A percentile compares a stretch with the other conserved stretches of the same genome.
These are phyloP conservation scores for Cladosporium sphaerospermum DNA, from an alignment of 2,329 filamentous ascomycete species.

Conservation along the genomic window DNA sequence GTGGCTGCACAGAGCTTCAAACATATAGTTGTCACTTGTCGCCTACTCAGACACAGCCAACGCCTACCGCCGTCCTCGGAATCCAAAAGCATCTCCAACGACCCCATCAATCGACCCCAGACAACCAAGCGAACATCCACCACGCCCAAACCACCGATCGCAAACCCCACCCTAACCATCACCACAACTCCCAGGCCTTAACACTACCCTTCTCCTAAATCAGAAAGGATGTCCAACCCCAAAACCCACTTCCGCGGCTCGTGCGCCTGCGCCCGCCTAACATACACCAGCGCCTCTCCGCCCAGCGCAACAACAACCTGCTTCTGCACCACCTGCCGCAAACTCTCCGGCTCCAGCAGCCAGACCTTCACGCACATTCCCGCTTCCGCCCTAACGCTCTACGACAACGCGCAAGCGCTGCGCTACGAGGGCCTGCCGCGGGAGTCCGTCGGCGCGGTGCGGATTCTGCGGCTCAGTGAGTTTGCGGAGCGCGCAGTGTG, in stretches of 20 bases:
- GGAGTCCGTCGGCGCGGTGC: conserved; percentile 15
- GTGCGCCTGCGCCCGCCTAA: conserved; percentile 21
- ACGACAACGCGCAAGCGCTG: conserved; percentile 16
- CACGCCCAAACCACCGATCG: too few species aligned
- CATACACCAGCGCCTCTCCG: conserved; percentile 17
- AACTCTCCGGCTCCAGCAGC: conserved; percentile 19
- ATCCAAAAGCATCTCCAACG: too few species aligned
- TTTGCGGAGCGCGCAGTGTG: conserved; percentile 19
- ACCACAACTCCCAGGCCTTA: too few species aligned
- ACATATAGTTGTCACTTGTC: too few species aligned
- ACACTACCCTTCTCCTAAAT: too few species aligned
- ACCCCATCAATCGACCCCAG: too few species aligned
- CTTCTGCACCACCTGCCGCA: conserved; percentile 22
- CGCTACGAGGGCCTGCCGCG: conserved; percentile 19
- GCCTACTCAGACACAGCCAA: too few species aligned
- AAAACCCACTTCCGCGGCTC: conserved; percentile 17
- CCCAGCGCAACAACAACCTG: conserved; percentile 14
- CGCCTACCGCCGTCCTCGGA: too few species aligned
- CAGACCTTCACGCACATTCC: conserved; percentile 18
- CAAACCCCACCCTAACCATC: too few species aligned
- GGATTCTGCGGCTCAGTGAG: conserved; percentile 14
- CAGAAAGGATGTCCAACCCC: neutral
- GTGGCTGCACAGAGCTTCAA: too few species aligned
- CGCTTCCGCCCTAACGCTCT: conserved; percentile 13
- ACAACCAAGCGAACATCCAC: too few species aligned